Evolutionary conservation across 1,139 yeast species (phyloP), one percentile per base, ranked within the genome.

Genomic region (Meyerozyma carpophila): DNA sequence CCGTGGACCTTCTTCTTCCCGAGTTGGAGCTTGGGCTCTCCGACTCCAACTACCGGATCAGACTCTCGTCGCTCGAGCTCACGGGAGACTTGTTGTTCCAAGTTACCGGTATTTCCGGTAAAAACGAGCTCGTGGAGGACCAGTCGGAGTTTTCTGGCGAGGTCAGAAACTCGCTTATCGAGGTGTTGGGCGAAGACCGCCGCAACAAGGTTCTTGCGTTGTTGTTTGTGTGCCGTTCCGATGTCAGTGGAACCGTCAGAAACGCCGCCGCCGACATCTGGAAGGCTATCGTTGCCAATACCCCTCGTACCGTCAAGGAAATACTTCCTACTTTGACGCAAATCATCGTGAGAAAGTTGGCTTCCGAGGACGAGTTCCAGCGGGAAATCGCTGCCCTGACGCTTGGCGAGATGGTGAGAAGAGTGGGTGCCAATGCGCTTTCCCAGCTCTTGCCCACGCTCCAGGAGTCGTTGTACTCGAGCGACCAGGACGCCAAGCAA

Each of bases 21-120:
- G 98, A 93, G 65, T 77, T 94, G 51, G 98, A 93, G 64, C 75
- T 75, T 47, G 99, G 98, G 40, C 73, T 94, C 61, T 81, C 91
- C 42, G 96, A 90, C 62, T 69, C 75, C 50, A 86, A 82, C 57
- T 81, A 88, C 66, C 82, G 98, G 61, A 93, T 94, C 59, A 82
- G 99, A 65, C 74, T 91, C 49, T 86, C 96, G 2, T 90, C 97
- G 32, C 95, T 93, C 43, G 97, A 91, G 66, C 86, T 94, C 55
- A 84, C 96, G n/a, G 98, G 98, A 53, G 98, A 94, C 56, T 73
- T 94, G 58, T 73, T 94, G 54, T 91, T 87, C 82, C 96, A 93
- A 70, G 84, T 93, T 54, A 86, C 96, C 40, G 98, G 98, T 64
- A 83, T 91, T 52, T 78, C 86, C 40, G 82, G 84, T 51, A 81